A percentile compares a stretch with the other conserved stretches of the same genome.
Conservation (phyloP, 768 basidiomycete genomes). For the Kockovaella imperatae region DNA sequence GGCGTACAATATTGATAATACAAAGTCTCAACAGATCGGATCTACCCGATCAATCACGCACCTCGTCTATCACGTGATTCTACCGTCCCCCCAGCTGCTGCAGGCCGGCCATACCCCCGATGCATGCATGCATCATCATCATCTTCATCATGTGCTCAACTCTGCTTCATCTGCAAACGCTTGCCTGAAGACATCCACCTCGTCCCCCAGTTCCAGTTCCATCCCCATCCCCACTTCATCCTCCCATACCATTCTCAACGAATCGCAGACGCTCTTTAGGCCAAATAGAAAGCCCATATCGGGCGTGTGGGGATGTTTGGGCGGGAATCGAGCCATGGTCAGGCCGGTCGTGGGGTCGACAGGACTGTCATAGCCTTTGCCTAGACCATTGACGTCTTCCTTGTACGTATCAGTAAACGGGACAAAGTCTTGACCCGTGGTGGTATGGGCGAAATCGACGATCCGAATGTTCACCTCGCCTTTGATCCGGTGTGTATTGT, state of each 20-base stretch:
- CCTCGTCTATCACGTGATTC: not conserved
- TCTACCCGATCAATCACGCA: not conserved
- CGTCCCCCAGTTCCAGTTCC: slow-evolving; percentile 40
- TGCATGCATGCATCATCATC: not conserved
- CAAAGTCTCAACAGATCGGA: too few relatives aligned
- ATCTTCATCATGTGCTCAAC: not conserved
- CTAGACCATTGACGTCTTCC: slow-evolving; percentile 47
- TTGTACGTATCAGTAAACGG: slow-evolving; percentile 49
- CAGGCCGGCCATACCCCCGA: not conserved
- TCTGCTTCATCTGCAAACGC: not conserved
- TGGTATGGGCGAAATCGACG: slow-evolving; percentile 98
- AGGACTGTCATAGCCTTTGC: slow-evolving; percentile 72
- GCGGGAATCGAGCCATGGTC: slow-evolving; percentile 86
- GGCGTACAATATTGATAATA: too few relatives aligned
- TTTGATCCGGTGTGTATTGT: slow-evolving; percentile 52
- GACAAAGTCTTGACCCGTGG: slow-evolving; percentile 85
- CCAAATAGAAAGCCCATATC: slow-evolving; percentile 94
- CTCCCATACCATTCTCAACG: slow-evolving; percentile 79
- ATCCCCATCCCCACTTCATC: slow-evolving; percentile 62
- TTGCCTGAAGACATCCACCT: not conserved
- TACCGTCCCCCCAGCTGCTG: not conserved
- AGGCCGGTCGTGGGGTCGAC: slow-evolving; percentile 74
- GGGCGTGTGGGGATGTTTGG: slow-evolving; percentile 77
- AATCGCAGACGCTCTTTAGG: slow-evolving; percentile 66
- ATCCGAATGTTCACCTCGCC: slow-evolving; percentile 93